Conservation (phyloP, 805 yeast genomes). For the Candida cerambycidarum region DNA sequence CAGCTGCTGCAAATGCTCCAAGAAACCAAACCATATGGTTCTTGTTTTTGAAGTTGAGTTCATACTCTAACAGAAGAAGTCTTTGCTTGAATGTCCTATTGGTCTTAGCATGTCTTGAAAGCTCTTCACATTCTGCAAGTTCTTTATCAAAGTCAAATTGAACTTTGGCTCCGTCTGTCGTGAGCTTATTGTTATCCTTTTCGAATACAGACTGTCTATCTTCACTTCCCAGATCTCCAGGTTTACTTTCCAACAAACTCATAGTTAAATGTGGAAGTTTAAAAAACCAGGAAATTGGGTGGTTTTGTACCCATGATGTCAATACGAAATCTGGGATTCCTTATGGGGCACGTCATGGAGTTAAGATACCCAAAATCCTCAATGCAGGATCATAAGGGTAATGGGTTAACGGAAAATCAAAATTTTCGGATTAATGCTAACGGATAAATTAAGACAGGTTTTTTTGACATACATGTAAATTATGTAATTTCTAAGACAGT, state of each 20-base stretch:
- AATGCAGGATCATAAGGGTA: too few species aligned
- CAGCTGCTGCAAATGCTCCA: constrained; percentile 81
- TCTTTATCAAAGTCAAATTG: constrained; percentile 34
- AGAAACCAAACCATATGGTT: constrained; percentile 36
- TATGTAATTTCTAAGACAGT: too few species aligned
- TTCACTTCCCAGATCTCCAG: constrained; percentile 6
- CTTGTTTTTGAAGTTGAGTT: constrained; percentile 45
- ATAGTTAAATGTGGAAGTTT: background rate
- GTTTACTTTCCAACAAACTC: constrained; percentile 4
- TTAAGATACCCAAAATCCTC: too few species aligned
- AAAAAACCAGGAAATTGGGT: background rate
- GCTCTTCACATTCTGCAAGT: constrained; percentile 31
- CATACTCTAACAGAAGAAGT: constrained; percentile 34
- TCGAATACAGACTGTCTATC: constrained; percentile 10
- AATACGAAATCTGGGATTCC: too few species aligned
- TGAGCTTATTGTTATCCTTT: constrained; percentile 24
- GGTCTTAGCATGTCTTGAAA: constrained; percentile 28
- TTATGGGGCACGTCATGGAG: too few species aligned
- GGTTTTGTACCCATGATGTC: too few species aligned
- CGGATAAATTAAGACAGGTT: too few species aligned
- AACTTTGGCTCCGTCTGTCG: constrained; percentile 27
- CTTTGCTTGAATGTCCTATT: constrained; percentile 39
- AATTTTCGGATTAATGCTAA: too few species aligned
- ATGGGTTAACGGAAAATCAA: too few species aligned
- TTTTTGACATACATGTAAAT: too few species aligned